Conservation (phyloP, 2,329 filamentous ascomycete genomes). For the Pyrenochaeta sp. region DNA sequence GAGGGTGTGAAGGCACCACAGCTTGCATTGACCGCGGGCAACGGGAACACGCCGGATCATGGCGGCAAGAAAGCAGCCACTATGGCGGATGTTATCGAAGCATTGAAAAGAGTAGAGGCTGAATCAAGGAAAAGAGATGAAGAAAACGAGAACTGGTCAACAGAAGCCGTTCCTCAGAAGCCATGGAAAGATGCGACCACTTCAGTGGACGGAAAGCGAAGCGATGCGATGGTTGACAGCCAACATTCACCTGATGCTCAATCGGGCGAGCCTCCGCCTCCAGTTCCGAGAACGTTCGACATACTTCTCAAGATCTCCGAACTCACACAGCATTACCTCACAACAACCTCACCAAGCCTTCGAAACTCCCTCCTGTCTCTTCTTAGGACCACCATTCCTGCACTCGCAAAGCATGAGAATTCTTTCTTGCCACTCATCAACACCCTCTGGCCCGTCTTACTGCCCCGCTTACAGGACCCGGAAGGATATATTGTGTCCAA, state of each 20-base stretch:
- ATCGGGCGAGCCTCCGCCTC: constrained; percentile 63
- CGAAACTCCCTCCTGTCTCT: constrained; percentile 81
- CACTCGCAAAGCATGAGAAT: constrained; percentile 79
- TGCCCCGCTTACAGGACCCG: constrained; percentile 70
- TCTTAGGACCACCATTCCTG: constrained; percentile 74
- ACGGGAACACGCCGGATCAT: not conserved
- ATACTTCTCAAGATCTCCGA: constrained; percentile 82
- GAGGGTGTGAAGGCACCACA: constrained; percentile 73
- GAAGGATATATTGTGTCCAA: constrained; percentile 75
- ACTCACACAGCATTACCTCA: constrained; percentile 89
- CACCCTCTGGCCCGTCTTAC: constrained; percentile 85
- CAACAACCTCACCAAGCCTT: constrained; percentile 80
- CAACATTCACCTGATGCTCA: constrained; percentile 31
- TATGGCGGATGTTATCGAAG: constrained; percentile 34
- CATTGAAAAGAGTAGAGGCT: constrained; percentile 47
- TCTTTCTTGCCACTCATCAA: constrained; percentile 90
- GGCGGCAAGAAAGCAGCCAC: constrained; percentile 11
- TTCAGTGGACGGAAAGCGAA: constrained; percentile 38
- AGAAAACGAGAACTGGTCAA: constrained; percentile 28
- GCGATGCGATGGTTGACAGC: constrained; percentile 45
- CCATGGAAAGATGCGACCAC: constrained; percentile 47
- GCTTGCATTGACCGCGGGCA: constrained; percentile 49
- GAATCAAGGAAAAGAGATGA: constrained; percentile 34
- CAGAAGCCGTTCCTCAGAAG: constrained; percentile 35
- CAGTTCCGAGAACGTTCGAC: constrained; percentile 77